phyloP scores from a whole-genome alignment of 345 rosid genomes.

The Camelina sativa region DNA sequence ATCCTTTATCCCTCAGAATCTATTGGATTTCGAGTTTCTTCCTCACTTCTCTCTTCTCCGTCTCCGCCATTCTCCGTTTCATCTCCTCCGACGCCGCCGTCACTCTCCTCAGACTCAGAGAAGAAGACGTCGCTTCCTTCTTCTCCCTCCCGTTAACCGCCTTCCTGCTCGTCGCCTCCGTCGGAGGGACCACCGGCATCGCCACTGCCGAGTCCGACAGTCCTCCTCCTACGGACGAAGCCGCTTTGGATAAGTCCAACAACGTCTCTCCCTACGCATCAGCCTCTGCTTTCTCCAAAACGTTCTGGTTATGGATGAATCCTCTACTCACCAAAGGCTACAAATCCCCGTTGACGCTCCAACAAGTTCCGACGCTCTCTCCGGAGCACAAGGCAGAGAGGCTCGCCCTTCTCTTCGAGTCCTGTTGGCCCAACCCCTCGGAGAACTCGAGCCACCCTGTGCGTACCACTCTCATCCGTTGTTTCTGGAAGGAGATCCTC shows the following conservation, averaged over 20 bases:
- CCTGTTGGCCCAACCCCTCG: constrained; percentile 75
- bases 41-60: constrained; percentile 51
- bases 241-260: constrained; percentile 48
- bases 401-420: constrained; percentile 65
- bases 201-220: constrained; percentile 38
- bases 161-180: constrained; percentile 58
- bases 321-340: constrained; percentile 80
- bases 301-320: constrained; percentile 95
- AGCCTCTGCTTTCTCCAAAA: constrained; percentile 67
- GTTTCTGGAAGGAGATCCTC: constrained; percentile 80
- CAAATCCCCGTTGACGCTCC: constrained; percentile 71
- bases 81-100: constrained; percentile 38
- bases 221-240: constrained; percentile 40
- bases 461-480: constrained; percentile 64
- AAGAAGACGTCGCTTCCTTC: constrained; percentile 62
- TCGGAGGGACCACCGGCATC: constrained; percentile 73
- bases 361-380: constrained; percentile 75
- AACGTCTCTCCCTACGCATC: constrained; percentile 67
- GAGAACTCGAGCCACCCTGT: constrained; percentile 73
- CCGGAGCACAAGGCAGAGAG: constrained; percentile 79
- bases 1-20: constrained; percentile 68
- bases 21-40: constrained; percentile 72
- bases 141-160: constrained; percentile 58
- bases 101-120: constrained; percentile 46
- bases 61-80: constrained; percentile 59